A percentile compares a stretch with the other conserved stretches of the same genome.
Conservation (phyloP, 768 basidiomycete genomes). For the Mycena polygramma region DNA sequence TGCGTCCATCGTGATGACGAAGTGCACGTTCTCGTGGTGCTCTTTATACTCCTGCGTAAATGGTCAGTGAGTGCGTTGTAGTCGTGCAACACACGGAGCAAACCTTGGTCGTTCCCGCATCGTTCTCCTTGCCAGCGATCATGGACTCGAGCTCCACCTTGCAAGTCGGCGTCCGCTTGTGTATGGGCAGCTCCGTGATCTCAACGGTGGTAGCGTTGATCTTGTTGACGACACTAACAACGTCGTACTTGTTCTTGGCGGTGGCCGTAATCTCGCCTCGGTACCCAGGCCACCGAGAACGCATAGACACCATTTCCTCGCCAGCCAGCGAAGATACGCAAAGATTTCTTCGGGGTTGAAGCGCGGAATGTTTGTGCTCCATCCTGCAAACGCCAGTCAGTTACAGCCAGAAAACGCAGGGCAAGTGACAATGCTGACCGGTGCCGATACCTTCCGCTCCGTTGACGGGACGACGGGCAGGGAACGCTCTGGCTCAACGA, state of each 20-base stretch:
- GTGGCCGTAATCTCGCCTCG: conserved; percentile 86
- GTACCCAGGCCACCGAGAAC: conserved; percentile 98
- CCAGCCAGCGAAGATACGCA: conserved; percentile 86
- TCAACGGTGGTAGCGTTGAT: conserved; percentile 91
- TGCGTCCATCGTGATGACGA: conserved; percentile 83
- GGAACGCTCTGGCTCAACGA: conserved; percentile 96
- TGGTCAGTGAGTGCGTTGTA: conserved; percentile 1
- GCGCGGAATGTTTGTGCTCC: conserved; percentile 93
- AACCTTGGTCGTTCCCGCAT: conserved; percentile 83
- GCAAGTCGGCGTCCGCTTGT: conserved; percentile 94
- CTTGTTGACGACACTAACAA: conserved; percentile 80
- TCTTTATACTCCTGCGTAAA: conserved; percentile 91
- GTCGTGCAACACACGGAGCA: conserved; percentile 2
- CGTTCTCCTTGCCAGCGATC: conserved; percentile 85
- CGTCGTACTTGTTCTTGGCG: conserved; percentile 89
- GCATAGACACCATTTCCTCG: conserved; percentile 88
- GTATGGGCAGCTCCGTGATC: conserved; percentile 95
- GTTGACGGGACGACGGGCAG: conserved; percentile 93
- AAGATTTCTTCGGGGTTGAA: conserved; percentile 95
- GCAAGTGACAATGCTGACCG: conserved; percentile 58
- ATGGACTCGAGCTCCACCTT: conserved; percentile 93
- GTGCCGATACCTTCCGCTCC: conserved; percentile 99
- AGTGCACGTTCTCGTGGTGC: conserved; percentile 92
- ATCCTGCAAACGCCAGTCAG: conserved; percentile 66
- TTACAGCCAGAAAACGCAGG: background rate